These are phyloP conservation scores for Aspergillus vadensis DNA, from an alignment of 2,329 filamentous ascomycete species.

Conservation along the genomic window DNA sequence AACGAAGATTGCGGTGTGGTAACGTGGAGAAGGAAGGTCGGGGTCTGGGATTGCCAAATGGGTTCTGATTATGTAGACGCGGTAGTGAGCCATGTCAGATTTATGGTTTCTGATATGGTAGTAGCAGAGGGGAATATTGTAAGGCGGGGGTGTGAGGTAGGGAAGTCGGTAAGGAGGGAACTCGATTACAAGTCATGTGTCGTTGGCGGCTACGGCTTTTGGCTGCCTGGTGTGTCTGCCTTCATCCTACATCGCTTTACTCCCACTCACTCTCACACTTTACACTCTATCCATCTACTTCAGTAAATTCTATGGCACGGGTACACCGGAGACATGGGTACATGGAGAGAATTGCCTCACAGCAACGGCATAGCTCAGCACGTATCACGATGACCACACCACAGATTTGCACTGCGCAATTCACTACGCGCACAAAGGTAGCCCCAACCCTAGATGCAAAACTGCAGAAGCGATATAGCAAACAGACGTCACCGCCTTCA, in stretches of 20 bases:
- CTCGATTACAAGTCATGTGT: background rate
- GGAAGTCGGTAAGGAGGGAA: too few species aligned
- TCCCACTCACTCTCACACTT: too few species aligned
- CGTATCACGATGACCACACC: too few species aligned
- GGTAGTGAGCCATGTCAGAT: background rate
- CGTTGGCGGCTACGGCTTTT: background rate
- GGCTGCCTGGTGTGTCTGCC: background rate
- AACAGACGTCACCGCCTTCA: background rate
- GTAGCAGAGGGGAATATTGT: background rate
- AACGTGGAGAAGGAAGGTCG: slow-evolving; percentile 9
- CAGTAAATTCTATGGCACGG: too few species aligned
- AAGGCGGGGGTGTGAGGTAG: too few species aligned
- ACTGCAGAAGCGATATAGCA: background rate
- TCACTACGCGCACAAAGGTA: background rate
- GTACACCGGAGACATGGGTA: too few species aligned
- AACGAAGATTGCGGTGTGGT: slow-evolving; percentile 17
- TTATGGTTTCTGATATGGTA: background rate
- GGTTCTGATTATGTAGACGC: slow-evolving; percentile 11
- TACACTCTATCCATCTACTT: too few species aligned
- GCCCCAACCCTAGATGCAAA: background rate
- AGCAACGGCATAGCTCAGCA: too few species aligned
- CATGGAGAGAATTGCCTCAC: too few species aligned
- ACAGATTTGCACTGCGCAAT: background rate
- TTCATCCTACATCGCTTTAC: too few species aligned
- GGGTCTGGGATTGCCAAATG: slow-evolving; percentile 14